These are phyloP conservation scores for Boletus smithii DNA, from an alignment of 1,284 basidiomycete species.

Conservation along the genomic window DNA sequence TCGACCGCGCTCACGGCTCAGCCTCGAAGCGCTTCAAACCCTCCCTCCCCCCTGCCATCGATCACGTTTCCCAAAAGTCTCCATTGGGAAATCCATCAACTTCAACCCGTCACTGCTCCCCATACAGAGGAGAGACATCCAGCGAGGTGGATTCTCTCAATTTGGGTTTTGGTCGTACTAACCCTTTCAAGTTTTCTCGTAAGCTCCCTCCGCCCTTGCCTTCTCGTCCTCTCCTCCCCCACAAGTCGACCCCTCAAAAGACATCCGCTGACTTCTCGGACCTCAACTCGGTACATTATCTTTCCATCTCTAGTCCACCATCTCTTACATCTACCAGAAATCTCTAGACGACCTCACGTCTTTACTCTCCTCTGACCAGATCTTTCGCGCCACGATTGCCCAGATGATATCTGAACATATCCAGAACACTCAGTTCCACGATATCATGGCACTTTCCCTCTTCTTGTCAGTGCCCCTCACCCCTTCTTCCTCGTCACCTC, in stretches of 20 bases:
- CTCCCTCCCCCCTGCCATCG: conserved; percentile 34
- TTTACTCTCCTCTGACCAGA: conserved; percentile 16
- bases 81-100: conserved; percentile 9
- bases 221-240: neutral
- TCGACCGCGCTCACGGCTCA: conserved; percentile 34
- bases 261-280: conserved; percentile 8
- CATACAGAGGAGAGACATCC: conserved; percentile 21
- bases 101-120: conserved; percentile 8
- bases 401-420: conserved; percentile 21
- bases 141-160: conserved; percentile 31
- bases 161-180: conserved; percentile 2
- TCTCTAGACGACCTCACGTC: conserved; percentile 16
- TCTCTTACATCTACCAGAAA: conserved; percentile 22
- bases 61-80: conserved; percentile 31
- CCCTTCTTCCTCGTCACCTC: neutral
- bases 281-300: conserved; percentile 15
- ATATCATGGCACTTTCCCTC: conserved; percentile 24
- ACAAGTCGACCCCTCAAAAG: conserved; percentile 10
- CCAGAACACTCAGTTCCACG: conserved; percentile 8
- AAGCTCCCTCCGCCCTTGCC: neutral
- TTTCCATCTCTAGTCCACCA: neutral
- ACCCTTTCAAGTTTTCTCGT: conserved; percentile 19
- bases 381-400: conserved; percentile 13
- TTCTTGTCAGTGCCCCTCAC: conserved; percentile 17
- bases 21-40: conserved; percentile 43